Evolutionary conservation across 2,329 filamentous ascomycete genomes (phyloP), one percentile per base, ranked within the genome.

Genomic region (Metarhizium robertsii): DNA sequence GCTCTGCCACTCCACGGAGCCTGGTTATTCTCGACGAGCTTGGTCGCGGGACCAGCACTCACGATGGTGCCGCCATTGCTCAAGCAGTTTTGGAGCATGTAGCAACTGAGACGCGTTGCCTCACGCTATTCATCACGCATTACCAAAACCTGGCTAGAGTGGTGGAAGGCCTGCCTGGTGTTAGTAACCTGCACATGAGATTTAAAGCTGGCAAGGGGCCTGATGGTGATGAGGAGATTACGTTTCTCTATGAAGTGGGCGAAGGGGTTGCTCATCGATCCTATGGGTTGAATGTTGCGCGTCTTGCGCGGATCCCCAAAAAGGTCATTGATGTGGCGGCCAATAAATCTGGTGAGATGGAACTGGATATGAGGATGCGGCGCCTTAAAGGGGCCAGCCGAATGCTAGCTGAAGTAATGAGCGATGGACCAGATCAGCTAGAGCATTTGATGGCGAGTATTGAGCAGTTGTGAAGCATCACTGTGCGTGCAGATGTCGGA

Each of bases 81-180:
- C 87, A 95, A 64, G 88, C 91, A 29, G 94, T 99, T 5, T 78
- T 99, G 6, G 84, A 92, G 57, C 86, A 95, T 65, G 82, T 97
- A 58, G 86, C 95, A 30, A 79, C 84, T 29, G 81, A 91, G 16
- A 80, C 86, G 0, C 78, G 80, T 53, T 90, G 90, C 59, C 77
- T 96, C 50, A 95, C 90, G 6, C 78, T 99, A 46, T 99, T 99
- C 75, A 96, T 99, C 69, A 99, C 94, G 3, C 94, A 99, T 73
- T 99, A 99, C 70, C 94, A 99, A 73, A 86, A 86, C 61, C 80
- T 99, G 1, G 83, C 85, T 10, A 74, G 76, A 50, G 79, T 95
- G 59, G 86, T 85, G 10, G 80, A 84, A 30, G 84, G 83, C 1
- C 87, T 95, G 57, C 69, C 76, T 6, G 77, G 79, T 3, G 86